phyloP scores from a whole-genome alignment of 1,284 basidiomycete genomes.

The Cryptococcus sp. region DNA sequence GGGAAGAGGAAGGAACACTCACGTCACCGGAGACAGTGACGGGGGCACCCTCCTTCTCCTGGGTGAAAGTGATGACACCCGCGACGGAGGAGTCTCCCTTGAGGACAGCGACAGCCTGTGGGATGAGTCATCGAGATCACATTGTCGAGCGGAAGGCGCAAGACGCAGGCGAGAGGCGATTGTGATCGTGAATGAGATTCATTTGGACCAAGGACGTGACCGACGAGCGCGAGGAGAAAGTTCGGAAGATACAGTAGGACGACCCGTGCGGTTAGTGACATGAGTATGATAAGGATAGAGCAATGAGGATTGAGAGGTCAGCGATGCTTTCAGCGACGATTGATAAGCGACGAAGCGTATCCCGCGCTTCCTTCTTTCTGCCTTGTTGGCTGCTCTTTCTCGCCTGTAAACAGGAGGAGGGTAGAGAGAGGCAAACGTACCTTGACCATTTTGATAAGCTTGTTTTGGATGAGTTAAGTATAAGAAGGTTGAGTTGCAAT shows the following conservation, averaged over 20 bases:
- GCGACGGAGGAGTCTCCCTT: conserved; percentile 63
- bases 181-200: not conserved
- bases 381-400: not conserved
- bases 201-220: not conserved
- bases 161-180: not conserved
- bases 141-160: not conserved
- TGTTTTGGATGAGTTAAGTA: conserved; percentile 7
- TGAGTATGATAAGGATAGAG: not conserved
- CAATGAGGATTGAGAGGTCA: no score
- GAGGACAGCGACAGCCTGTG: conserved; percentile 68
- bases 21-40: conserved; percentile 65
- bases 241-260: conserved; percentile 1
- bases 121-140: not conserved
- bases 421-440: conserved; percentile 18
- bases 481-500: not conserved
- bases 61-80: conserved; percentile 69
- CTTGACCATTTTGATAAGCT: conserved; percentile 45
- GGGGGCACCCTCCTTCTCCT: conserved; percentile 59
- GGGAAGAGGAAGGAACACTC: conserved; percentile 18
- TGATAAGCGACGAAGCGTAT: not conserved
- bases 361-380: not conserved
- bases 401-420: not conserved
- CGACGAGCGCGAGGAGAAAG: conserved; percentile 1
- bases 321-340: no score
- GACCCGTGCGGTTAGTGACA: not conserved